Base-by-base conservation (phyloP, 495 filamentous ascomycete genomes). In the Achaetomiella virescens region DNA sequence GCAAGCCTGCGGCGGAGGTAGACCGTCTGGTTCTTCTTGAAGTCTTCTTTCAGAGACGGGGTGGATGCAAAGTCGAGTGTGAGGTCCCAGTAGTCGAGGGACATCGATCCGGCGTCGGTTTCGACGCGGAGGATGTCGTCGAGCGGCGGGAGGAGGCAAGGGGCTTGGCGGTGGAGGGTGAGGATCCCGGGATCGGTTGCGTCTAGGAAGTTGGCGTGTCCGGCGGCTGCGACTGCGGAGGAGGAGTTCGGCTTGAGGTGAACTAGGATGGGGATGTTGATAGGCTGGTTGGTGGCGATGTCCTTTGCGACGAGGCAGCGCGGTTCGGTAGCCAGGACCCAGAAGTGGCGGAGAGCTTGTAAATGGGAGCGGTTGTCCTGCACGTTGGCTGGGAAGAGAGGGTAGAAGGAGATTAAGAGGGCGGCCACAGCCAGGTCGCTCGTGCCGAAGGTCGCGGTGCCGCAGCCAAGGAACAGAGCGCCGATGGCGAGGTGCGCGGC, bases 291-390 rank as follows among this genome's bases (percentile, higher is more conserved):
- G 0, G 88, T 92, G 53, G 89, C 86, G 8, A 92, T 80, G 59
- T 97, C 92, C 43, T 89, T 85, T 8, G 86, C 79, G 4, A 99
- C 79, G 5, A 97, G 78, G 66, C 93, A 97, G 47, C 93, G 84
- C 0, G 89, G 82, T 57, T 97, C 93, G 7, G 90, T 85, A 6
- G 95, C 93, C 10, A 99, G 78, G 14, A 95, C 91, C 93, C 93
- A 99, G 65, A 99, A 84, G 70, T 99, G 93, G 2, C 95, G 86
- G 77, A 97, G 95, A 7, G 93, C 93, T 77, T 99, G 93, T 3
- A 97, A 78, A 58, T 99, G 93, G 24, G 88, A 90, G 64, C 86
- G 88, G 65, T 96, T 97, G 73, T 97, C 93, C 47, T 93, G 84
- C 3, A 96, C 87, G 4, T 83, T 84, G 25, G 83, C 84, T 2